Conservation (phyloP, 306 rosid species). For the Mimosa pudica region DNA sequence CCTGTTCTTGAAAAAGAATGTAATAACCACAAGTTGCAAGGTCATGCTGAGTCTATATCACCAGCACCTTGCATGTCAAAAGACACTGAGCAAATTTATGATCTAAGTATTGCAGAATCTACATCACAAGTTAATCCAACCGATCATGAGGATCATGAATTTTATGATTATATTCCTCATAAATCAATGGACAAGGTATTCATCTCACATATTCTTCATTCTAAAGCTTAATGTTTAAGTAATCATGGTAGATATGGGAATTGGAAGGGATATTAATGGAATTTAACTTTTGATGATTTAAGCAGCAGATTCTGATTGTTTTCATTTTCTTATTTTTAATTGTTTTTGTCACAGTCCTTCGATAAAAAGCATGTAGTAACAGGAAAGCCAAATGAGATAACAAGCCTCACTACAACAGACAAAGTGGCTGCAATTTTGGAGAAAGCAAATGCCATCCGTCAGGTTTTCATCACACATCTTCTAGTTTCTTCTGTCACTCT, state of each 20-base stretch:
- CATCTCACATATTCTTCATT: constrained; percentile 9
- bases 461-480: constrained; percentile 52
- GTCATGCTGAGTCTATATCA: constrained; percentile 44
- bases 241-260: constrained; percentile 32
- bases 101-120: constrained; percentile 45
- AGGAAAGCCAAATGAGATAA: constrained; percentile 46
- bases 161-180: constrained; percentile 39
- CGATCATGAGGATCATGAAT: constrained; percentile 31
- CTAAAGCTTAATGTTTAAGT: constrained; percentile 16
- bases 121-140: constrained; percentile 41
- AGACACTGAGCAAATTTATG: constrained; percentile 28
- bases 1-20: constrained; percentile 48
- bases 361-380: constrained; percentile 66
- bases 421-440: constrained; percentile 89
- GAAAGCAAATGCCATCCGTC: constrained; percentile 94
- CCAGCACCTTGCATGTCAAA: constrained; percentile 51
- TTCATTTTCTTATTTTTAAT: constrained; percentile 5
- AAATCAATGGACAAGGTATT: constrained; percentile 60
- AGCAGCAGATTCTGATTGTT: background rate
- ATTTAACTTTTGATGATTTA: background rate
- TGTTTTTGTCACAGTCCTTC: constrained; percentile 63
- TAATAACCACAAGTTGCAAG: constrained; percentile 37
- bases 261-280: constrained; percentile 54
- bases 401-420: constrained; percentile 54
- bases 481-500: constrained; percentile 7